Conservation (phyloP, 352 stramenopile species). For the Phytophthora crassamura region DNA sequence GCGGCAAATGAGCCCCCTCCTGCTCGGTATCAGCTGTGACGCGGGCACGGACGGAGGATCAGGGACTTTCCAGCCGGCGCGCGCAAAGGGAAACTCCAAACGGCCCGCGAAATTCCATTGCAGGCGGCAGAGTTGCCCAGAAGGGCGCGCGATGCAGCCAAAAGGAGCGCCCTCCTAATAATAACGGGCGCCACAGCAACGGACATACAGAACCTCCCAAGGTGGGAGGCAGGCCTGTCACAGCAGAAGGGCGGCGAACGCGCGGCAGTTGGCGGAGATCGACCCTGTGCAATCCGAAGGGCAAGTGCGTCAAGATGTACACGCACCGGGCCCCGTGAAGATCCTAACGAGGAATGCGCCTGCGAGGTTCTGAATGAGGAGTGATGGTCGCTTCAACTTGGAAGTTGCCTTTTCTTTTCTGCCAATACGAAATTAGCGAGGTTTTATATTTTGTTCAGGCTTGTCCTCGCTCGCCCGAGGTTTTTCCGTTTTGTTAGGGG, state of each 20-base stretch:
- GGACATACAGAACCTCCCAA: constrained; percentile 18
- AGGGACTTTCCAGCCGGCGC: constrained; percentile 15
- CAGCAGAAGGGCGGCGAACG: neutral
- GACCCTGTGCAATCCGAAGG: neutral
- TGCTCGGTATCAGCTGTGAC: neutral
- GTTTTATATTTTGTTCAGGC: neutral
- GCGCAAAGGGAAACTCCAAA: constrained; percentile 34
- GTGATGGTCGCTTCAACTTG: constrained; percentile 35
- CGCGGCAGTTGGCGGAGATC: constrained; percentile 25
- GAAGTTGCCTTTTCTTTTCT: constrained; percentile 18
- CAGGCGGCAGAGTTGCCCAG: neutral
- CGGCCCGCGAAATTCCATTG: constrained; percentile 28
- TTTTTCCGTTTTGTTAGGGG: constrained; percentile 11
- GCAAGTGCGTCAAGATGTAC: neutral
- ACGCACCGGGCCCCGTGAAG: neutral
- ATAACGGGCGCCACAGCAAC: constrained; percentile 31
- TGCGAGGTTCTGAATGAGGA: constrained; percentile 6
- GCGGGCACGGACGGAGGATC: constrained; percentile 10
- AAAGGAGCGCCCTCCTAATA: constrained; percentile 30
- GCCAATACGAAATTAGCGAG: constrained; percentile 6
- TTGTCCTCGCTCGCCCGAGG: neutral
- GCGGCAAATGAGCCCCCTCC: constrained; percentile 1
- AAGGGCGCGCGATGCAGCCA: constrained; percentile 5
- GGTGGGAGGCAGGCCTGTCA: neutral
- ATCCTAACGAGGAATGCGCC: neutral